Evolutionary conservation across 2,329 filamentous ascomycete species (phyloP), one percentile per base, ranked within the genome.

Genomic region (Fonsecaea multimorphosa): DNA sequence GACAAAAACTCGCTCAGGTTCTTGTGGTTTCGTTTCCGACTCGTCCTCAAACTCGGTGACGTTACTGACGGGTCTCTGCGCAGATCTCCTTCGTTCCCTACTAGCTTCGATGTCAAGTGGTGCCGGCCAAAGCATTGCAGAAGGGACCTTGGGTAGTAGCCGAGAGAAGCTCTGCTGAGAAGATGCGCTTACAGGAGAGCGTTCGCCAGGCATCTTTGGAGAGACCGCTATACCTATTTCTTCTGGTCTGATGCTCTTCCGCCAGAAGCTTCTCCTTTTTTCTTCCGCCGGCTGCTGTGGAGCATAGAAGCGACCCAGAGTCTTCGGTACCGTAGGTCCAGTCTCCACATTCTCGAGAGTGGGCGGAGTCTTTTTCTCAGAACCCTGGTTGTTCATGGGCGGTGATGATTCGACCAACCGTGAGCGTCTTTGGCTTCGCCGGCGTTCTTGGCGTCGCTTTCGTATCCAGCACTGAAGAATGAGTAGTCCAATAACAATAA

Each of bases 401-500:
- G 70, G 63, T 74, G 77, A 78, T 16, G 78, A 74, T n/a, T 77
- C 77, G 44, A 79, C 76, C 7, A 76, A 74, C 14, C 74, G 68
- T 68, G 78, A 77, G 5, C 77, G 78, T 58, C 74, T 74, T 29
- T 76, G 69, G 74, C 78, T 60, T 74, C 72, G 54, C 73, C 72
- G 49, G 68, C 64, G 31, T 70, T 65, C 60, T 24, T 61, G 65
- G 11, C 64, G 63, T 36, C 68, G 69, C 63, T 69, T 74, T 71
- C 78, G 69, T 70, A 74, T 66, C 76, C 77, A 66, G 69, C 77
- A 74, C 70, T 76, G 68, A 54, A 77, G 71, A 53, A 78, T 64
- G 11, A 78, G 63, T 14, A 84, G 73, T 3, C 78, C 79, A 31
- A 86, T 71, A 5, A 81, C 83, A 19, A 89, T 70, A 3, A 81